A percentile compares a stretch with the other conserved stretches of the same genome.
Conservation (phyloP, 2,329 filamentous ascomycete genomes). For the Paracamarosporium sp. region DNA sequence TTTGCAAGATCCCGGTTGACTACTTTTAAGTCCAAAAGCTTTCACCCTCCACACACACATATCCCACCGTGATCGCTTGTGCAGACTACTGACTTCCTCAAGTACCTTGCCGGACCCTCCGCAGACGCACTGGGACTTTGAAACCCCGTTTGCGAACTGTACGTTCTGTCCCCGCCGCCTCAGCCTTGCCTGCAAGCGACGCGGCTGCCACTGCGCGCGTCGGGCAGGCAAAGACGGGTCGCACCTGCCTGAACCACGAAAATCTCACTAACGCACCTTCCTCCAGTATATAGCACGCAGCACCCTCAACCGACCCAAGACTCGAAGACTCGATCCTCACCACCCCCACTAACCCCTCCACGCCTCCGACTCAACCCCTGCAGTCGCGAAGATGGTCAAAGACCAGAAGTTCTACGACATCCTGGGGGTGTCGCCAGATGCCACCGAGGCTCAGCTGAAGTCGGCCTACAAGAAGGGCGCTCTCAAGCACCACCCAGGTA, state of each 20-base stretch:
- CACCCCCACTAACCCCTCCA: constrained; percentile 32
- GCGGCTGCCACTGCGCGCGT: background rate
- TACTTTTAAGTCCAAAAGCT: constrained; percentile 40
- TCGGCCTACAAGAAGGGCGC: constrained; percentile 87
- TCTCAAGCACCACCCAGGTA: constrained; percentile 84
- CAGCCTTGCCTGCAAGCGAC: constrained; percentile 2
- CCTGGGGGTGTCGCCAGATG: constrained; percentile 77
- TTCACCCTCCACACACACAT: constrained; percentile 20
- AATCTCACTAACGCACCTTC: constrained; percentile 3
- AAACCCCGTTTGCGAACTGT: background rate
- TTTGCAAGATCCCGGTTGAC: constrained; percentile 38
- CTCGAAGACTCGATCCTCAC: constrained; percentile 24
- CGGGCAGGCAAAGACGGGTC: background rate
- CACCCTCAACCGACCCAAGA: background rate
- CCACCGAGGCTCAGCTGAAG: constrained; percentile 86
- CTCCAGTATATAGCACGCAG: background rate
- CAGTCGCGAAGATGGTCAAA: constrained; percentile 70
- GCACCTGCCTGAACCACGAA: constrained; percentile 7
- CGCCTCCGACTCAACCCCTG: constrained; percentile 10
- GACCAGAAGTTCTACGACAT: constrained; percentile 81
- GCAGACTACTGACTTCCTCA: background rate
- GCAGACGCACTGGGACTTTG: background rate
- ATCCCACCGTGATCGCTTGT: background rate
- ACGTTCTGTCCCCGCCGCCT: background rate
- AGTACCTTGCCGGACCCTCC: background rate